Evolutionary conservation across 2,329 filamentous ascomycete species (phyloP).

Genomic region (Ophiosphaerella narmari): DNA sequence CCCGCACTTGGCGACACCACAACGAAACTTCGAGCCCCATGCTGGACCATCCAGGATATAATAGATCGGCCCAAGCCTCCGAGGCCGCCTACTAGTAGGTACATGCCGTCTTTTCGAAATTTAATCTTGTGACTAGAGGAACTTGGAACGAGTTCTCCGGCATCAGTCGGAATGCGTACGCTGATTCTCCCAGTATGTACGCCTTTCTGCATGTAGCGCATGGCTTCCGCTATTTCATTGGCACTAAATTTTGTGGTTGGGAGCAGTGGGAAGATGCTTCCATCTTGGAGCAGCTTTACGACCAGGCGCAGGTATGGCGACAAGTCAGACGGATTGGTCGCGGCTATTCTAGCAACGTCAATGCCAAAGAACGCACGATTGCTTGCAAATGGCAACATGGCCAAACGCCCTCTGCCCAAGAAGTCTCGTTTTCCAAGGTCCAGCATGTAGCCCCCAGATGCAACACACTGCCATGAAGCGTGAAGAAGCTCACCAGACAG

Average conservation of each 20-base stretch:
- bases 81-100: constrained; percentile 30
- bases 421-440: constrained; percentile 28
- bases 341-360: not conserved
- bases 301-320: not conserved
- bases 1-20: constrained; percentile 19
- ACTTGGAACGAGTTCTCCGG: constrained; percentile 1
- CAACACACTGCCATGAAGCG: constrained; percentile 48
- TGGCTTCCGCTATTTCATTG: constrained; percentile 27
- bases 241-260: constrained; percentile 22
- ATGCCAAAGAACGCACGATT: not conserved
- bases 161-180: constrained; percentile 15
- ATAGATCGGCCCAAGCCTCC: constrained; percentile 25
- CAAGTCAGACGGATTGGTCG: not conserved
- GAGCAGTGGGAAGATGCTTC: constrained; percentile 8
- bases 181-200: constrained; percentile 26
- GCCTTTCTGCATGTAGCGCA: constrained; percentile 40
- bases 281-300: constrained; percentile 2
- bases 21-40: constrained; percentile 20
- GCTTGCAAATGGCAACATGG: constrained; percentile 14
- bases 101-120: constrained; percentile 10
- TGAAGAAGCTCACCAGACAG: constrained; percentile 29
- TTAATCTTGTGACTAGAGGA: not conserved
- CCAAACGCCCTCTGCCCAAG: constrained; percentile 2
- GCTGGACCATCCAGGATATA: constrained; percentile 18
- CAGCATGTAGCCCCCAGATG: constrained; percentile 27